Percentiles rank a stretch among this genome's conserved stretches.
Conservation (phyloP, 192 early-diverging fungal species). For the Anaeromyces robustus region DNA sequence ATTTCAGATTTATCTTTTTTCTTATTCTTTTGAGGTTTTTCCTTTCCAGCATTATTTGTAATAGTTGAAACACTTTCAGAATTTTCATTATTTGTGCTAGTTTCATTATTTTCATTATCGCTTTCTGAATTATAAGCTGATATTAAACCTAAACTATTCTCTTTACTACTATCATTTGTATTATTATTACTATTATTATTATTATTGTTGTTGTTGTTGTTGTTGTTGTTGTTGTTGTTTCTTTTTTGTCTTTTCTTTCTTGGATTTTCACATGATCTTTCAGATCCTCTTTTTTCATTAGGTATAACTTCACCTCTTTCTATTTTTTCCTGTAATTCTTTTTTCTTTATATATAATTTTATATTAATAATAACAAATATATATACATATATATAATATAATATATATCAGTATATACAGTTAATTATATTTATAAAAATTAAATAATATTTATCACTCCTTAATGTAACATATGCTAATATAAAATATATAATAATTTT, state of each 20-base stretch:
- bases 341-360: slow-evolving; percentile 9
- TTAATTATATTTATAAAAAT: no score
- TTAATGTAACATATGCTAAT: no score
- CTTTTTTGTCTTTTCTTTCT: slow-evolving; percentile 5
- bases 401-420: no score
- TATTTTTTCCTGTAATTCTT: slow-evolving; percentile 11
- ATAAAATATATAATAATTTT: no score
- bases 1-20: neutral
- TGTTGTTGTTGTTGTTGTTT: no score
- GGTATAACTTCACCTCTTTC: slow-evolving; percentile 11
- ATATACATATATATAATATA: no score
- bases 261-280: neutral
- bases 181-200: slow-evolving; percentile 1
- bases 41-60: no score
- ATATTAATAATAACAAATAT: no score
- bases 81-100: slow-evolving; percentile 10
- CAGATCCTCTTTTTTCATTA: neutral
- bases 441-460: no score
- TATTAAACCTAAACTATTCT: slow-evolving; percentile 9
- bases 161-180: neutral
- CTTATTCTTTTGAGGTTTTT: slow-evolving; percentile 6
- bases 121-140: slow-evolving; percentile 25
- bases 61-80: neutral
- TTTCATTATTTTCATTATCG: slow-evolving; percentile 21
- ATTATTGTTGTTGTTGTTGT: neutral